Evolutionary conservation across 176 grass and related monocot genomes (phyloP), one percentile per base, ranked within the genome.

Genomic region (Thinopyrum elongatum): DNA sequence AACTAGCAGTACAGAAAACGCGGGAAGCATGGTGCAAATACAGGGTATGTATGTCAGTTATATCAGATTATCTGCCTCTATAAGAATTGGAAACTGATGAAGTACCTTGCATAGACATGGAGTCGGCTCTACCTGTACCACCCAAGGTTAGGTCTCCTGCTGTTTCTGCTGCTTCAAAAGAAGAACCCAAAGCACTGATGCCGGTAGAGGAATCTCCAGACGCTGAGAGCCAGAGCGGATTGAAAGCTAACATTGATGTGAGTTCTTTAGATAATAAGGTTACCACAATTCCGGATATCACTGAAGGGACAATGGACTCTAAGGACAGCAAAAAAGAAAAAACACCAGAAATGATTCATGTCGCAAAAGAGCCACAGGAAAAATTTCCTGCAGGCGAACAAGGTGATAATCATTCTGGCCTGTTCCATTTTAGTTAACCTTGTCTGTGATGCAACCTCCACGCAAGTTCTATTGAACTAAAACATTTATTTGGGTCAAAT

Each of bases 1-100:
- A 90, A 94, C 94, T 80, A 99, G 92, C 87, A 97, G 97, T 74
- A 94, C 88, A 22, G 97, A 97, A 89, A 96, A 96, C 66, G 75
- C 83, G 41, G 92, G 97, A 71, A 94, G 92, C 86, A 78, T 97
- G 79, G 80, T 90, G 53, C 97, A 94, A 82, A 81, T 90, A 79
- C 92, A 94, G 87, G 95, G 95, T 98, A 90, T 31, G 62, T 76
- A 85, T 74, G 21, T 85, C 10, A 23, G 55, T 86, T 64, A 73
- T 72, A 61, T 60, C 36, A 82, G n/a, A 76, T 80, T 34, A 17
- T 80, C 47, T 17, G 7, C 78, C 27, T 72, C 11, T 65, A 83
- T 82, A 26, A 34, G 49, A 34, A 30, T 70, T 67, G 39, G 70
- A 80, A 81, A 83, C 23, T 84, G 63, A 85, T 85, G 72, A 35